Evolutionary conservation across 2,329 filamentous ascomycete genomes (phyloP).

Genomic region (Plectosphaerella cucumerina): DNA sequence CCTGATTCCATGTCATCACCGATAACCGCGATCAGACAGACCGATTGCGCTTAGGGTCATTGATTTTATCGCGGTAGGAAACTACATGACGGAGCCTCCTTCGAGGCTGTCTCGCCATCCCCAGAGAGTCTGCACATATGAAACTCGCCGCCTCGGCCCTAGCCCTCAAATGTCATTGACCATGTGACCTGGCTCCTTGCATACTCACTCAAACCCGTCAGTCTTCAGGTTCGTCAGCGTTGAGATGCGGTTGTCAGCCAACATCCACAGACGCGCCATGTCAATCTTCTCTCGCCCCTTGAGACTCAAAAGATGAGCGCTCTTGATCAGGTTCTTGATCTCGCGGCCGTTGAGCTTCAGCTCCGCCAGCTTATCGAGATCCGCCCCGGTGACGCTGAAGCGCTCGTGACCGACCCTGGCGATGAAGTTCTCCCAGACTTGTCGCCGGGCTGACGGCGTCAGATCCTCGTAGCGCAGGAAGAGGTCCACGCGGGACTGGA

Average conservation of each 20-base stretch:
- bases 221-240: neutral
- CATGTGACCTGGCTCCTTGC: neutral
- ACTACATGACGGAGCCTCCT: too few species aligned
- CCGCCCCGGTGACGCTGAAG: conserved; percentile 17
- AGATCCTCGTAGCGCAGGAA: conserved; percentile 31
- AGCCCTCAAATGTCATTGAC: too few species aligned
- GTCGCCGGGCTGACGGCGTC: conserved; percentile 17
- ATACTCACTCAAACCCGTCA: neutral
- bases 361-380: conserved; percentile 26
- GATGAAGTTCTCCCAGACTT: conserved; percentile 33
- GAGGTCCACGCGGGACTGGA: conserved; percentile 27
- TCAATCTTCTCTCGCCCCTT: conserved; percentile 21
- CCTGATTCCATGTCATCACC: too few species aligned
- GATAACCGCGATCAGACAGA: too few species aligned
- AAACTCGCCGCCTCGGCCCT: too few species aligned
- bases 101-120: too few species aligned
- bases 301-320: conserved; percentile 27
- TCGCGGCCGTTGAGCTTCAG: conserved; percentile 40
- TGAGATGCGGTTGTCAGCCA: conserved; percentile 24
- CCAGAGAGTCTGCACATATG: too few species aligned
- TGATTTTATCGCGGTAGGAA: too few species aligned
- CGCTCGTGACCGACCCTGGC: conserved; percentile 17
- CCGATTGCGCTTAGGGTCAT: too few species aligned
- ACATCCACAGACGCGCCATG: conserved; percentile 21
- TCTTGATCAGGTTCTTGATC: conserved; percentile 41